Percentiles rank a stretch among this genome's conserved stretches.
These are phyloP conservation scores for Platismatia glauca DNA, from an alignment of 495 filamentous ascomycete genomes.

Conservation along the genomic window DNA sequence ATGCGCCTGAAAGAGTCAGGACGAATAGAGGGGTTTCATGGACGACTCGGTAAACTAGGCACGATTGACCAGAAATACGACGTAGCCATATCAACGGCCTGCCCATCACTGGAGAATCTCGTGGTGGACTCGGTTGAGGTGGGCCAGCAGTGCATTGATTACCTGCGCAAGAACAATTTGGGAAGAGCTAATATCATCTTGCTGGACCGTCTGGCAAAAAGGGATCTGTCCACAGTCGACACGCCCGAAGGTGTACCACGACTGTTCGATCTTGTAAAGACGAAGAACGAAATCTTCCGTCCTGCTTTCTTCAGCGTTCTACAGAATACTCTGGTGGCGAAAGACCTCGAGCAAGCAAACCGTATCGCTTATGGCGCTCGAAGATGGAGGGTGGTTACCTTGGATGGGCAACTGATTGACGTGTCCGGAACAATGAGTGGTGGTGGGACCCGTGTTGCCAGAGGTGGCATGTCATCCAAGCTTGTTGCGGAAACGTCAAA, in stretches of 20 bases:
- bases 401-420: constrained; percentile 92
- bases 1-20: constrained; percentile 95
- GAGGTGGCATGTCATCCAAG: constrained; percentile 92
- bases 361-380: constrained; percentile 88
- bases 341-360: constrained; percentile 86
- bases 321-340: constrained; percentile 87
- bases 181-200: constrained; percentile 97
- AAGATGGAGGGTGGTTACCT: constrained; percentile 91
- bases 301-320: constrained; percentile 91
- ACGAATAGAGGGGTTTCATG: constrained; percentile 92
- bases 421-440: constrained; percentile 97
- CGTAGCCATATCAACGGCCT: constrained; percentile 93
- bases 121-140: constrained; percentile 92
- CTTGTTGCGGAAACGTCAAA: constrained; percentile 73
- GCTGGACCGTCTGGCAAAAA: constrained; percentile 70
- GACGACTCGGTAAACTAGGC: constrained; percentile 90
- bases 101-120: constrained; percentile 82
- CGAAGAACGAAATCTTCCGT: constrained; percentile 77
- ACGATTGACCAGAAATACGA: constrained; percentile 91
- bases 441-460: constrained; percentile 80
- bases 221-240: constrained; percentile 65
- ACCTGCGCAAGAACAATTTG: constrained; percentile 92
- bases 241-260: constrained; percentile 90
- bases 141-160: constrained; percentile 95
- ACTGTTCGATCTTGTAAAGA: constrained; percentile 84